Evolutionary conservation across 805 yeast genomes (phyloP).

Genomic region (Candida alai): DNA sequence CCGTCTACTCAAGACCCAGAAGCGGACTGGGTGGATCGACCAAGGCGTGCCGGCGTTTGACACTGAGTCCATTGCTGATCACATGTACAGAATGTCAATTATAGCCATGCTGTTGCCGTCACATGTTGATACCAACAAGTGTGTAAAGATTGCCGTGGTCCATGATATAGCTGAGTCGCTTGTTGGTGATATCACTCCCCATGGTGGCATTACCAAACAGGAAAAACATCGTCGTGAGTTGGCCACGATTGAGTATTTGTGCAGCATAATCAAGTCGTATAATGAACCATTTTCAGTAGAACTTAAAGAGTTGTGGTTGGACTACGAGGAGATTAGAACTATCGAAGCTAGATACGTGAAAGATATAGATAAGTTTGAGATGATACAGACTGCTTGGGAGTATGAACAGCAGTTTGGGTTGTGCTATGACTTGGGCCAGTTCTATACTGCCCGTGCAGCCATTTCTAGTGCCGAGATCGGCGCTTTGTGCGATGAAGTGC

Average conservation of each 20-base stretch:
- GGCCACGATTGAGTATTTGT: slow-evolving; percentile 64
- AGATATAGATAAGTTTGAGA: slow-evolving; percentile 89
- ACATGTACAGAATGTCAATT: slow-evolving; percentile 92
- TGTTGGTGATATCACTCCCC: slow-evolving; percentile 91
- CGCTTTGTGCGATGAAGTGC: slow-evolving; percentile 55
- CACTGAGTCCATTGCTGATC: slow-evolving; percentile 83
- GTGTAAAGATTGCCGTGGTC: slow-evolving; percentile 80
- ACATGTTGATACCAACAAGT: slow-evolving; percentile 56
- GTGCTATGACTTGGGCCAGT: slow-evolving; percentile 60
- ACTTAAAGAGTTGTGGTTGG: slow-evolving; percentile 72
- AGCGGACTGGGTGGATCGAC: slow-evolving; percentile 93
- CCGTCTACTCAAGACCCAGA: slow-evolving; percentile 68
- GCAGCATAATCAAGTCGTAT: slow-evolving; percentile 59
- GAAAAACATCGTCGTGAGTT: slow-evolving; percentile 86
- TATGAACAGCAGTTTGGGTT: slow-evolving; percentile 69
- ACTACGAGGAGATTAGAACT: slow-evolving; percentile 80
- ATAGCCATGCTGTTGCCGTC: slow-evolving; percentile 64
- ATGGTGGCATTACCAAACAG: slow-evolving; percentile 60
- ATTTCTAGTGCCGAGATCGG: slow-evolving; percentile 72
- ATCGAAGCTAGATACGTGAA: slow-evolving; percentile 87
- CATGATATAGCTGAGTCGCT: slow-evolving; percentile 94
- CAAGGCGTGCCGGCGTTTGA: slow-evolving; percentile 44
- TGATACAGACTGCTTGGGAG: slow-evolving; percentile 77
- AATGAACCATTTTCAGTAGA: slow-evolving; percentile 60
- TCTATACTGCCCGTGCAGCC: slow-evolving; percentile 55